Evolutionary conservation across 805 yeast genomes (phyloP).

Genomic region (Yarrowia osloensis): DNA sequence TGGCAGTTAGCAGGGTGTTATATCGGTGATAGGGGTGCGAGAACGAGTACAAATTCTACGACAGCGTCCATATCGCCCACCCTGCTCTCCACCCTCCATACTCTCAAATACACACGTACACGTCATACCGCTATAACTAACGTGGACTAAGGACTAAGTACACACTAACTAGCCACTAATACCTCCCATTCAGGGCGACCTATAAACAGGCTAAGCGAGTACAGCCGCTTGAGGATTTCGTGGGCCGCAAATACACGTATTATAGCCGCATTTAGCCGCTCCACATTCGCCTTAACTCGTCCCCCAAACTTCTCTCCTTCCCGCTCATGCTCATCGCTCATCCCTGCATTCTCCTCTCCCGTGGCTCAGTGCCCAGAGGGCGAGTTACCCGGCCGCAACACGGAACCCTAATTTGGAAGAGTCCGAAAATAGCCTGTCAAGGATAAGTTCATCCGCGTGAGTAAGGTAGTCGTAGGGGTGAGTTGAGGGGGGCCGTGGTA

Average conservation of each 20-base stretch:
- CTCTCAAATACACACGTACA: no score
- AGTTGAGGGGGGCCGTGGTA: no score
- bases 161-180: neutral
- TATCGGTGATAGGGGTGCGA: no score
- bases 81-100: no score
- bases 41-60: no score
- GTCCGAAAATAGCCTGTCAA: slow-evolving; percentile 19
- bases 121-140: no score
- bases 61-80: no score
- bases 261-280: no score
- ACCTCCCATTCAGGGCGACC: no score
- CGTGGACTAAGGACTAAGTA: neutral
- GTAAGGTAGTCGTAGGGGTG: no score
- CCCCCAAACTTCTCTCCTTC: neutral
- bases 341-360: slow-evolving; percentile 10
- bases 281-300: no score
- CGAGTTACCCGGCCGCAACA: neutral
- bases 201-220: neutral
- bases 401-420: neutral
- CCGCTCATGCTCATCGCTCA: slow-evolving; percentile 2
- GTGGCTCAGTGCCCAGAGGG: neutral
- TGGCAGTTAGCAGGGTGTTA: no score
- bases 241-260: neutral
- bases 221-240: neutral
- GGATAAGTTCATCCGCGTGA: neutral